A percentile compares a stretch with the other conserved stretches of the same genome.
Conservation (phyloP, 2,329 filamentous ascomycete species). For the Aureobasidium vineae region DNA sequence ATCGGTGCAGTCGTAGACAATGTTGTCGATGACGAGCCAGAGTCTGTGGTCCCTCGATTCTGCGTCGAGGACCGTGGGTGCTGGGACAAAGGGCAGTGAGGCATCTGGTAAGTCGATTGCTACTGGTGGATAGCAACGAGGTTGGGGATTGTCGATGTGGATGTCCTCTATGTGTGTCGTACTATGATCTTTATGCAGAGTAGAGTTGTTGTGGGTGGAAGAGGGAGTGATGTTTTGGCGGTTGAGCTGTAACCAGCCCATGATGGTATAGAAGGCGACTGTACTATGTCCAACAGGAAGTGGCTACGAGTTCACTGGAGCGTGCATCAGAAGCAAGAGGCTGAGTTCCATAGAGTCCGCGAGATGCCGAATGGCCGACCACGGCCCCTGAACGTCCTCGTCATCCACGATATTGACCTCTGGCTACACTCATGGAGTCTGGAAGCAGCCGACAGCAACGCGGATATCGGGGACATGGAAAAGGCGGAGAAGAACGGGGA, state of each 20-base stretch:
- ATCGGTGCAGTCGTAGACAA: constrained; percentile 37
- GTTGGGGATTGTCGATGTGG: not conserved
- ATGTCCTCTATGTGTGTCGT: not conserved
- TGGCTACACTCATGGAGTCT: too few species aligned
- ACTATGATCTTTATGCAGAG: not conserved
- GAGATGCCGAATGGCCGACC: too few species aligned
- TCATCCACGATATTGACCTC: too few species aligned
- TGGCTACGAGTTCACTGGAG: too few species aligned
- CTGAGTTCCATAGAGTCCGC: too few species aligned
- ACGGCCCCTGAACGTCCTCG: too few species aligned
- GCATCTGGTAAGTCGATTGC: not conserved
- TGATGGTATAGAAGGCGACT: not conserved
- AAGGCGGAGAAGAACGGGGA: not conserved
- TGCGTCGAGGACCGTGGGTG: not conserved
- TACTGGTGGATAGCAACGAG: not conserved
- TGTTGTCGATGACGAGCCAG: constrained; percentile 37
- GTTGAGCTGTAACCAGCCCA: not conserved
- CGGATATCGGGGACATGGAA: not conserved
- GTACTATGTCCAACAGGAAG: too few species aligned
- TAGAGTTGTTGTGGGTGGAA: not conserved
- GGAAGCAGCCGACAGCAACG: too few species aligned
- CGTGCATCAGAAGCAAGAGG: too few species aligned
- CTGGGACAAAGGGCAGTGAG: not conserved
- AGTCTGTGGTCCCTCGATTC: not conserved
- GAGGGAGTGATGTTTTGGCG: not conserved